Percentiles rank a stretch among this genome's conserved stretches.
These are phyloP conservation scores for Gigaspora rosea DNA, from an alignment of 192 early-diverging fungal genomes.

Conservation along the genomic window DNA sequence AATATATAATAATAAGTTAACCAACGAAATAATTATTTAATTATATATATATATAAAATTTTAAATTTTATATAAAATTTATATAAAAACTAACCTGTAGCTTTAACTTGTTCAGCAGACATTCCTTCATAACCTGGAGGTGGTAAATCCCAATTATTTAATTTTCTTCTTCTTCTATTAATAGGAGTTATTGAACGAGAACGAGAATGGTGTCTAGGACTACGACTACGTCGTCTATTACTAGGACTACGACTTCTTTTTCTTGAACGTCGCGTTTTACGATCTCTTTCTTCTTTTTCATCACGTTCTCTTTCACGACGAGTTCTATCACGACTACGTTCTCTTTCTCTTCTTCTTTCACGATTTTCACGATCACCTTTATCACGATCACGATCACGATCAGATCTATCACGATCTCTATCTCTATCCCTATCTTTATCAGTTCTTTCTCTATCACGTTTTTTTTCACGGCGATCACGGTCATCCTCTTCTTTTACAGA, in stretches of 20 bases:
- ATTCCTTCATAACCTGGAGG: slow-evolving; percentile 89
- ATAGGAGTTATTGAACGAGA: slow-evolving; percentile 57
- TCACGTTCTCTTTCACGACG: slow-evolving; percentile 39
- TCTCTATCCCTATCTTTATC: slow-evolving; percentile 46
- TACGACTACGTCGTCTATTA: slow-evolving; percentile 26
- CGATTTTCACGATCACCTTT: slow-evolving; percentile 37
- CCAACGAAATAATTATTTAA: no score
- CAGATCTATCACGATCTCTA: slow-evolving; percentile 34
- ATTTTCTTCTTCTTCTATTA: slow-evolving; percentile 73
- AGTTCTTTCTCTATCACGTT: slow-evolving; percentile 34
- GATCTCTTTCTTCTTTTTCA: slow-evolving; percentile 47
- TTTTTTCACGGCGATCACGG: slow-evolving; percentile 40
- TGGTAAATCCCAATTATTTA: slow-evolving; percentile 91
- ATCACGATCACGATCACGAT: slow-evolving; percentile 37
- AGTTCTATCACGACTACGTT: slow-evolving; percentile 34
- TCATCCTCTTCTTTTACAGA: slow-evolving; percentile 40
- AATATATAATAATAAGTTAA: not conserved
- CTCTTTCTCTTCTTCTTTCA: slow-evolving; percentile 34
- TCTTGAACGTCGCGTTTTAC: slow-evolving; percentile 49
- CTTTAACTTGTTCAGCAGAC: slow-evolving; percentile 84
- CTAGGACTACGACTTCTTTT: slow-evolving; percentile 46
- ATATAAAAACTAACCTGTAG: slow-evolving; percentile 68
- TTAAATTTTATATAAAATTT: no score
- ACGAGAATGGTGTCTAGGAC: slow-evolving; percentile 40
- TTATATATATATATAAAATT: no score